Base-by-base conservation (phyloP, 768 basidiomycete genomes). In the Lactarius trivialis region DNA sequence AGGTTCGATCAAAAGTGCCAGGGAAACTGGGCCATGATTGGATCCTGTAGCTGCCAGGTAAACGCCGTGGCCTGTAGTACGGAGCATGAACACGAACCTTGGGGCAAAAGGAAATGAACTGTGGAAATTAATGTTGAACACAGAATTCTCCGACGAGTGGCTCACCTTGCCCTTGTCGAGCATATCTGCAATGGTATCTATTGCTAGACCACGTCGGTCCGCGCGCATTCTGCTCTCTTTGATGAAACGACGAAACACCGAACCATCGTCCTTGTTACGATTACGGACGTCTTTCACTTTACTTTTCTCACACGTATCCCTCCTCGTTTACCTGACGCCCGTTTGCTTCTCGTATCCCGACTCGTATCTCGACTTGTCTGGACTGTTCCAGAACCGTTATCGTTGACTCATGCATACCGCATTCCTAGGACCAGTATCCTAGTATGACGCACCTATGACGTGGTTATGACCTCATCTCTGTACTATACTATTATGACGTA, bases 101-200 rank as follows among this genome's bases (percentile, higher is more conserved):
- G 70, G 78, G 78, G 61, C 80, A 83, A 71, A 91, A 91, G 32
- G 89, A 88, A 60, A 89, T 88, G 71, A 91, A 91, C 88, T 90
- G 69, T 64, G 21, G 36, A 34, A 17, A 17, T 41, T 34, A 53
- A 64, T 52, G 41, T 57, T 52, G 33, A 39, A 45, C 32, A 4
- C 37, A n/a, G n/a, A 36, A 12, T 3, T 2, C 68, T 58, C 67
- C 55, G 61, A 65, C 43, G 5, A 45, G 43, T 12, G 62, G 72
- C 79, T 64, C 67, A 87, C 88, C 74, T 85, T 82, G 68, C 86
- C 89, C 69, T 81, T 85, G 71, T 86, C 82, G 62, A 91, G 76
- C 41, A 89, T 80, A 43, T 83, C 85, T 58, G 78, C 79, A 63
- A 90, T 79, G 39, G 76, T 78, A 65, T 88, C 86, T 82, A 84